Conservation (phyloP, 257 asterid species). For the Forsythia suspensa region DNA sequence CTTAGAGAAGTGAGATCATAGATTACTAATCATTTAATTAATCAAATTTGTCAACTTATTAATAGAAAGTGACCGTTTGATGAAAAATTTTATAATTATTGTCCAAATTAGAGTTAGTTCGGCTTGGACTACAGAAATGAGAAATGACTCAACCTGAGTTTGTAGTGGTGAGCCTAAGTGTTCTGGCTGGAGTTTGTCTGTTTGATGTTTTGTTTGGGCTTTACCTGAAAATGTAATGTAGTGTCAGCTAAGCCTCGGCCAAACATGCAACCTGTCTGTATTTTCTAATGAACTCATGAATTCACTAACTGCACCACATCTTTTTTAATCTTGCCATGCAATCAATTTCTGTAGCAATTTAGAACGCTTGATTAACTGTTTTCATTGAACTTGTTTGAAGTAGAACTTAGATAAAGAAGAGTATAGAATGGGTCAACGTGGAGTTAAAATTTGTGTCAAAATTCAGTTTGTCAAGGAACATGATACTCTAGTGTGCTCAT, state of each 20-base stretch:
- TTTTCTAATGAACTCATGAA: background rate
- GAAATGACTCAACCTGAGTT: background rate
- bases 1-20: background rate
- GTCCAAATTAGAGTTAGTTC: background rate
- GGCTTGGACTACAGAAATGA: background rate
- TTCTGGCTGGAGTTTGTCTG: background rate
- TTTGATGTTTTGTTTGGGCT: background rate
- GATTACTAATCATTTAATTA: background rate
- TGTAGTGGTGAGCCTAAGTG: background rate
- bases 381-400: background rate
- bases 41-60: background rate
- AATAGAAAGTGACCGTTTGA: background rate
- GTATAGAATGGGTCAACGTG: background rate
- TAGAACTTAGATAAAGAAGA: background rate
- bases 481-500: background rate
- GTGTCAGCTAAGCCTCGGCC: conserved; percentile 1
- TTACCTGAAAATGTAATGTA: background rate
- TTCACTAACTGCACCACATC: background rate
- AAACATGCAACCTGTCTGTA: background rate
- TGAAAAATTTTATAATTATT: background rate
- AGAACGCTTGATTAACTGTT: background rate
- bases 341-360: background rate
- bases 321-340: background rate
- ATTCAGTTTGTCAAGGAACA: background rate
- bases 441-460: background rate